These are phyloP conservation scores for Wickerhamomyces rabaulensis DNA, from an alignment of 805 yeast species.

Conservation along the genomic window DNA sequence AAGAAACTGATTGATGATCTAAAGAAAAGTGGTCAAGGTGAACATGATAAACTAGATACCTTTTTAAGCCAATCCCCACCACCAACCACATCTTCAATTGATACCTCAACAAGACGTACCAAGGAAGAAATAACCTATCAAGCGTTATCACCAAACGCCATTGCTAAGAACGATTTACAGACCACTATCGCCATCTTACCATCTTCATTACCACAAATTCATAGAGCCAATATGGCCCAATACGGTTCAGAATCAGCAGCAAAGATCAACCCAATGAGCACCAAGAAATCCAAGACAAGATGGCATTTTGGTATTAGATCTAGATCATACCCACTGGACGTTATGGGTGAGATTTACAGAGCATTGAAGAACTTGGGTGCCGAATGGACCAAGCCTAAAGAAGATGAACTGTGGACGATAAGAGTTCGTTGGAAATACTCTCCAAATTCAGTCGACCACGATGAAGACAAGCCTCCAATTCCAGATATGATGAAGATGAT, in stretches of 20 bases:
- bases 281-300: conserved; percentile 86
- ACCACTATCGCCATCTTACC: conserved; percentile 92
- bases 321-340: conserved; percentile 93
- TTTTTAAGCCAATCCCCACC: conserved; percentile 61
- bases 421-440: conserved; percentile 89
- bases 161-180: conserved; percentile 29
- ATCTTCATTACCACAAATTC: conserved; percentile 89
- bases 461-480: conserved; percentile 20
- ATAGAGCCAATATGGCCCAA: conserved; percentile 85
- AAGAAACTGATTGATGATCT: conserved; percentile 62
- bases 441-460: conserved; percentile 27
- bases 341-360: conserved; percentile 96
- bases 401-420: conserved; percentile 94
- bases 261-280: conserved; percentile 48
- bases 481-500: conserved; percentile 95
- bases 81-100: conserved; percentile 27
- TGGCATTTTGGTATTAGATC: conserved; percentile 99
- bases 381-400: conserved; percentile 94
- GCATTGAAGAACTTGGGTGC: conserved; percentile 93
- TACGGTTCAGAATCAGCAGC: conserved; percentile 42
- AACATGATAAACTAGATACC: conserved; percentile 47
- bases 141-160: conserved; percentile 24
- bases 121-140: conserved; percentile 30
- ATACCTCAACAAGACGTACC: conserved; percentile 12
- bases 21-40: conserved; percentile 34